A percentile compares a stretch with the other conserved stretches of the same genome.
These are phyloP conservation scores for Beauveria caledonica DNA, from an alignment of 2,329 filamentous ascomycete genomes.

Conservation along the genomic window DNA sequence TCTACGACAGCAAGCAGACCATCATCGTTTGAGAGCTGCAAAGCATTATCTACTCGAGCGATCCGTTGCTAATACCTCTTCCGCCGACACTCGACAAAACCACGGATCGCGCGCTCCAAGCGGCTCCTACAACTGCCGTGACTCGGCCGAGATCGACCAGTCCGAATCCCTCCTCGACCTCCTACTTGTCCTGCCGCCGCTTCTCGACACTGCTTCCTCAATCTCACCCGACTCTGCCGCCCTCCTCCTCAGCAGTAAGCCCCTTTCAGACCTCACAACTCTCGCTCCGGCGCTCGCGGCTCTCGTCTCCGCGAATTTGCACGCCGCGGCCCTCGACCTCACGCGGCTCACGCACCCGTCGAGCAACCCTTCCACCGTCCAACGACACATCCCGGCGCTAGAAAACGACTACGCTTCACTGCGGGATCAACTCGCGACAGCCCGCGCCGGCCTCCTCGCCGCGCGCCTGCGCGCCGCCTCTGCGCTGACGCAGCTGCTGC, in stretches of 20 bases:
- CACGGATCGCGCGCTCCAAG: not conserved
- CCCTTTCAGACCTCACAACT: slow-evolving; percentile 32
- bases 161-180: slow-evolving; percentile 22
- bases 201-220: slow-evolving; percentile 25
- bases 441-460: slow-evolving; percentile 26
- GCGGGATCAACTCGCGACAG: slow-evolving; percentile 21
- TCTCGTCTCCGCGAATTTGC: slow-evolving; percentile 36
- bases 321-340: slow-evolving; percentile 33
- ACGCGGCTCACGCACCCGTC: slow-evolving; percentile 35
- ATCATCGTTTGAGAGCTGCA: slow-evolving; percentile 38
- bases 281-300: slow-evolving; percentile 34
- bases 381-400: slow-evolving; percentile 46
- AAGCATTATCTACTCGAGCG: slow-evolving; percentile 42
- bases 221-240: slow-evolving; percentile 24
- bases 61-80: slow-evolving; percentile 40
- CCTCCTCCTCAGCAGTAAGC: slow-evolving; percentile 35
- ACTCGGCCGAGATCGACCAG: not conserved
- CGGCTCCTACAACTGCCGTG: slow-evolving; percentile 16
- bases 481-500: slow-evolving; percentile 31
- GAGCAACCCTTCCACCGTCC: slow-evolving; percentile 49
- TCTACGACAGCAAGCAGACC: slow-evolving; percentile 38
- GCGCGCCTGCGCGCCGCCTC: slow-evolving; percentile 32
- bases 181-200: slow-evolving; percentile 39
- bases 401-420: slow-evolving; percentile 32
- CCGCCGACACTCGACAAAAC: slow-evolving; percentile 16